phyloP scores from a whole-genome alignment of 2,329 filamentous ascomycete species.

The Aspergillus tubingensis region DNA sequence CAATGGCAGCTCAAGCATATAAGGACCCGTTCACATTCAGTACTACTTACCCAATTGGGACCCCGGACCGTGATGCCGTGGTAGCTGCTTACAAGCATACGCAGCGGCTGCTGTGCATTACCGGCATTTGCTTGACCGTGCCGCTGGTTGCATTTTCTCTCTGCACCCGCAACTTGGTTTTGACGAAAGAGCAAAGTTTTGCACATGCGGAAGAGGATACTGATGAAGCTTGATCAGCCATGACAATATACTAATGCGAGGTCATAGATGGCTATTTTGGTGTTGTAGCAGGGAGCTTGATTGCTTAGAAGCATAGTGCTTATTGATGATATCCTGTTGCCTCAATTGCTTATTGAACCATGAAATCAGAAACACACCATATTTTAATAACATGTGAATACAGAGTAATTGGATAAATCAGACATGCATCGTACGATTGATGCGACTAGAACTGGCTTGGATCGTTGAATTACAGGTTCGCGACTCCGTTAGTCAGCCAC shows the following conservation, averaged over 20 bases:
- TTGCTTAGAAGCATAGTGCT: neutral
- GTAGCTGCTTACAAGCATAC: conserved; percentile 49
- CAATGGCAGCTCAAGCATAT: conserved; percentile 45
- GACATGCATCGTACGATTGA: no score
- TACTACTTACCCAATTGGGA: conserved; percentile 46
- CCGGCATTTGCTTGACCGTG: conserved; percentile 52
- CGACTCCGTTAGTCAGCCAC: neutral
- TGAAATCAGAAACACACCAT: no score
- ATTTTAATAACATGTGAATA: no score
- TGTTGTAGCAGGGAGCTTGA: neutral
- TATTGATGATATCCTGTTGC: neutral
- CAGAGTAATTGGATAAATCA: no score
- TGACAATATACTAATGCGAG: neutral
- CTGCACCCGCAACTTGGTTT: conserved; percentile 48
- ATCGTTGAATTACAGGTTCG: no score
- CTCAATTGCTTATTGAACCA: neutral
- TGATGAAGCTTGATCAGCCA: neutral
- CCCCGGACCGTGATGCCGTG: conserved; percentile 45
- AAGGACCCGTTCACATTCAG: conserved; percentile 45
- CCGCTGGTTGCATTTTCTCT: conserved; percentile 50
- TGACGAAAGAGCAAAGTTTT: conserved; percentile 51
- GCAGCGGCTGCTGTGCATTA: conserved; percentile 53
- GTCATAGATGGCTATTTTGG: neutral
- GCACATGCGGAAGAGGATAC: conserved; percentile 37
- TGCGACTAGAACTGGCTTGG: no score